Evolutionary conservation across 345 rosid genomes (phyloP).

Genomic region (Sonneratia alba): DNA sequence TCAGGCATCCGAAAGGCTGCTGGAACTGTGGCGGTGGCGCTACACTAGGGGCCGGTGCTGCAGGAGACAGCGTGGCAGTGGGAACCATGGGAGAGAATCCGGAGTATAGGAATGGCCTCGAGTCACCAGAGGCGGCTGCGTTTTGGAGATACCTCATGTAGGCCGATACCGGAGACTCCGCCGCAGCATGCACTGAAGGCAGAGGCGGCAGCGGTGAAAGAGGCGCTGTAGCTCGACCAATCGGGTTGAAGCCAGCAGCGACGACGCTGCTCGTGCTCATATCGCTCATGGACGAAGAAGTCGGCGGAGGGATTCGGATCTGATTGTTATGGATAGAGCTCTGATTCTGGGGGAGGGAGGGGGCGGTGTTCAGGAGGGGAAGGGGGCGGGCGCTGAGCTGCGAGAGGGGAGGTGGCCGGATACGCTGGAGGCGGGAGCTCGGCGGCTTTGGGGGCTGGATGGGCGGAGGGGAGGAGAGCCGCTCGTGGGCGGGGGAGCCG

Average conservation of each 20-base stretch:
- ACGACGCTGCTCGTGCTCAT: constrained; percentile 12
- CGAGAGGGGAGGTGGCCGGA: constrained; percentile 85
- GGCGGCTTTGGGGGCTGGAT: constrained; percentile 62
- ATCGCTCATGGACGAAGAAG: neutral
- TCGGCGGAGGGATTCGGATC: neutral
- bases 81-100: too few species aligned
- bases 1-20: constrained; percentile 64
- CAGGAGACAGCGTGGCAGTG: too few species aligned
- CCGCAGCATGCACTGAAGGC: constrained; percentile 26
- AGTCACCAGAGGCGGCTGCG: constrained; percentile 15
- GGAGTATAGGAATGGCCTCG: too few species aligned
- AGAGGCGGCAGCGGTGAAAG: constrained; percentile 27
- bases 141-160: constrained; percentile 60
- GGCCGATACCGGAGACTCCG: constrained; percentile 42
- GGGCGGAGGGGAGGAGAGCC: constrained; percentile 65
- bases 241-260: constrained; percentile 6
- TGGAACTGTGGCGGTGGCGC: constrained; percentile 14
- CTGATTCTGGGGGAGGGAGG: neutral
- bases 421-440: constrained; percentile 79
- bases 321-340: constrained; percentile 2
- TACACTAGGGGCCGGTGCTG: too few species aligned
- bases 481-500: constrained; percentile 81
- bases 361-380: constrained; percentile 24
- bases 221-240: constrained; percentile 12
- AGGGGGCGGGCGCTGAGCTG: constrained; percentile 67